Base-by-base conservation (phyloP, 495 filamentous ascomycete genomes). In the Saxophila tyrrhenica region DNA sequence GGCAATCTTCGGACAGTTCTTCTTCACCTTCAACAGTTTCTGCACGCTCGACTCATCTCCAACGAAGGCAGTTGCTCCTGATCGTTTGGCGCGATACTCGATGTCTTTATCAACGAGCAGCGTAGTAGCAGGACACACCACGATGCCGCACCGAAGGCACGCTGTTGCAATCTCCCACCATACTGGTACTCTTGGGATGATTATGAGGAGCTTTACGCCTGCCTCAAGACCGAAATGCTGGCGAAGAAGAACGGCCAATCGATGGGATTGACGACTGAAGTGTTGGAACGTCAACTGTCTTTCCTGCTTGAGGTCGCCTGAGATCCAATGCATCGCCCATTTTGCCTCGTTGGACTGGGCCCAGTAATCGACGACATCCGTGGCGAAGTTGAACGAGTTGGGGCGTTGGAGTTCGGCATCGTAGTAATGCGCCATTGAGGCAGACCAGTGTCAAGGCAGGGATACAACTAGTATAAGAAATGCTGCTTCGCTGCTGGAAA, bases 91-190 rank as follows among this genome's bases (percentile, higher is more conserved):
- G 9, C 59, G 56, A 35, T 55, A 62, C 38, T 59, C 56, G 48
- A 62, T 59, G 38, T 62, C 59, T 32, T 62, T 62, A 20, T 50
- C 59, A 15, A 59, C 56, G 9, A 56, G 24, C 41, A 62, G 23
- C 22, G 59, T 59, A 16, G 59, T 62, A 1, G 46, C 45, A 19
- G 59, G 59, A 53, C 59, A 62, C 2, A 62, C n/a, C 3, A 59
- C 56, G 10, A 62, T 43, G 10, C 59, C 59, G 19, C 24, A 35
- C 16, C 59, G 46, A 1, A 62, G 3, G 25, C 42, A 43, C 2
- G 59, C 59, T 3, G 49, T 52, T 2, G 59, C 59, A 43, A 62
- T 46, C 32, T 58, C 56, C 59, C 59, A 62, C 59, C 59, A 59
- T 19, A 46, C 59, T 21, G 59, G 59, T 11, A 62, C 23, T 19